Conservation (phyloP, 2,329 filamentous ascomycete genomes). For the Xylogone sp. region DNA sequence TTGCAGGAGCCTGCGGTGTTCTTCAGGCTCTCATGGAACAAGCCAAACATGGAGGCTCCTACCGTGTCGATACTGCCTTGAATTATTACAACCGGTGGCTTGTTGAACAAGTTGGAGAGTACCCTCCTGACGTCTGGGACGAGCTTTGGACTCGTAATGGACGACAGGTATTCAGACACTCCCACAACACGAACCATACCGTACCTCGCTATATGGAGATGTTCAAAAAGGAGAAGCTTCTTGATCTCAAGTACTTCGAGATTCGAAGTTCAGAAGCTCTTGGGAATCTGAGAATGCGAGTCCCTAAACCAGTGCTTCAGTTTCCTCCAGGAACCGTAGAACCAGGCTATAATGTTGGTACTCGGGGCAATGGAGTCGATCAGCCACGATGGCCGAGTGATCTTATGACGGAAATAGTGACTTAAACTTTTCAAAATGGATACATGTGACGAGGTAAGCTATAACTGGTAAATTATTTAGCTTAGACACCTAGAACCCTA, state of each 20-base stretch:
- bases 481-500: no score
- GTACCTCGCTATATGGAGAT: constrained; percentile 35
- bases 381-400: constrained; percentile 42
- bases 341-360: constrained; percentile 43
- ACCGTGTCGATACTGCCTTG: constrained; percentile 35
- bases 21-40: constrained; percentile 37
- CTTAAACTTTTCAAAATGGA: no score
- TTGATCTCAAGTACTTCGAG: constrained; percentile 46
- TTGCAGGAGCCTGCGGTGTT: constrained; percentile 35
- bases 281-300: constrained; percentile 21
- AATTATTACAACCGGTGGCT: constrained; percentile 40
- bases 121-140: constrained; percentile 40
- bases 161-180: constrained; percentile 44
- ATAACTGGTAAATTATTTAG: no score
- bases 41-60: constrained; percentile 34
- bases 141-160: constrained; percentile 42
- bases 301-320: constrained; percentile 41
- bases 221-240: constrained; percentile 33
- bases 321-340: constrained; percentile 33
- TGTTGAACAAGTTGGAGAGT: constrained; percentile 32
- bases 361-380: constrained; percentile 46
- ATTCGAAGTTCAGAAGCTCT: constrained; percentile 33
- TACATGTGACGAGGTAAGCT: no score
- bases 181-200: constrained; percentile 40
- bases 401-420: constrained; percentile 13